A percentile compares a stretch with the other conserved stretches of the same genome.
phyloP scores from a whole-genome alignment of 352 stramenopile species.

The Hyaloperonospora brassicae region DNA sequence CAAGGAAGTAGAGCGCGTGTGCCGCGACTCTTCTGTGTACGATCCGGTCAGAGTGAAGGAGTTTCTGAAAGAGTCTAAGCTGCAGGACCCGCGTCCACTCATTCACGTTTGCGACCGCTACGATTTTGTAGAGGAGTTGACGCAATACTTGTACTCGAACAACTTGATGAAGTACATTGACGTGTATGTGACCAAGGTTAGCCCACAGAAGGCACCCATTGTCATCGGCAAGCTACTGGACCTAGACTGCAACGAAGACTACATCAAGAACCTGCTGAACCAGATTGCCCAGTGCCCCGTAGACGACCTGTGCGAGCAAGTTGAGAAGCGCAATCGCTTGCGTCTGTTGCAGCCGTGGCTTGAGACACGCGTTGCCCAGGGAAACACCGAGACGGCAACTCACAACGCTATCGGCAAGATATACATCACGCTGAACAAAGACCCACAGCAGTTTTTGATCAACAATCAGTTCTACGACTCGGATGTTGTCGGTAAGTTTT shows the following conservation, averaged over 20 bases:
- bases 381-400: conserved; percentile 97
- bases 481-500: conserved; percentile 98
- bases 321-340: conserved; percentile 98
- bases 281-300: conserved; percentile 92
- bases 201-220: conserved; percentile 95
- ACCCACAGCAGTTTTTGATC: conserved; percentile 97
- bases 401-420: conserved; percentile 99
- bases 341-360: conserved; percentile 98
- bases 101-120: conserved; percentile 99
- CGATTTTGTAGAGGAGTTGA: conserved; percentile 99
- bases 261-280: conserved; percentile 99
- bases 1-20: conserved; percentile 99
- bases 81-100: conserved; percentile 96
- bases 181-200: conserved; percentile 97
- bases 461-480: conserved; percentile 99
- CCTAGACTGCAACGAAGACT: conserved; percentile 98
- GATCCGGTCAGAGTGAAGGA: conserved; percentile 98
- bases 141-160: conserved; percentile 99
- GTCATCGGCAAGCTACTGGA: conserved; percentile 99
- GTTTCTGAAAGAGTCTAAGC: conserved; percentile 99
- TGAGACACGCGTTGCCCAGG: conserved; percentile 97
- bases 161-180: conserved; percentile 99
- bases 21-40: conserved; percentile 99
- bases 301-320: conserved; percentile 97
- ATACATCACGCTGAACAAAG: conserved; percentile 99